These are phyloP conservation scores for Candida orba DNA, from an alignment of 805 yeast species.

Conservation along the genomic window DNA sequence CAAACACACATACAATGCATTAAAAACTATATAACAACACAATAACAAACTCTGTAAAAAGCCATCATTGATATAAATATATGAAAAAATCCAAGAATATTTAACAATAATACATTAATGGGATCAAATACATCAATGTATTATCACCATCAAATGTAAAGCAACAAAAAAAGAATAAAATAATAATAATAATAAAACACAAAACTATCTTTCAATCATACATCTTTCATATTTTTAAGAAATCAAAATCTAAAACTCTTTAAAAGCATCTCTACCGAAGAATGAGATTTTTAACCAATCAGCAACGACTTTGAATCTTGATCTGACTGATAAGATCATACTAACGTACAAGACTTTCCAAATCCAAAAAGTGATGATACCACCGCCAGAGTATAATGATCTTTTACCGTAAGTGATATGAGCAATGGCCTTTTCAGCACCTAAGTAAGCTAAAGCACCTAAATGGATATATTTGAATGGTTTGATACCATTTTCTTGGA, in stretches of 20 bases:
- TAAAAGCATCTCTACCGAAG: slow-evolving; percentile 79
- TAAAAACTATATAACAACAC: background rate
- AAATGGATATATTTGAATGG: slow-evolving; percentile 79
- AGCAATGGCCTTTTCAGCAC: slow-evolving; percentile 89
- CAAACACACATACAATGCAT: background rate
- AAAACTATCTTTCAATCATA: background rate
- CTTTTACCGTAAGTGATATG: slow-evolving; percentile 77
- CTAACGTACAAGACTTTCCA: slow-evolving; percentile 93
- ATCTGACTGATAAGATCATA: slow-evolving; percentile 86
- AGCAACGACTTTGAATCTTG: slow-evolving; percentile 74
- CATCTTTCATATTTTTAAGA: too few species aligned
- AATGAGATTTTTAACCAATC: slow-evolving; percentile 87
- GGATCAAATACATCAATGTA: too few species aligned
- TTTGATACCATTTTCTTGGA: slow-evolving; percentile 30
- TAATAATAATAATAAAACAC: background rate
- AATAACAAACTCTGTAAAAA: background rate
- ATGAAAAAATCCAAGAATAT: too few species aligned
- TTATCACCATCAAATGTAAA: too few species aligned
- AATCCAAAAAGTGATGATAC: slow-evolving; percentile 80
- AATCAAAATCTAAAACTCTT: slow-evolving; percentile 11
- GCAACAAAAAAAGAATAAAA: background rate
- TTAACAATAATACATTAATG: too few species aligned
- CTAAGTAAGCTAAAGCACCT: slow-evolving; percentile 93
- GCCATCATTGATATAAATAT: too few species aligned
- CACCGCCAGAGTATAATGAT: slow-evolving; percentile 76